Conservation (phyloP, 179 eudicot genomes). For the Patellifolia procumbens region DNA sequence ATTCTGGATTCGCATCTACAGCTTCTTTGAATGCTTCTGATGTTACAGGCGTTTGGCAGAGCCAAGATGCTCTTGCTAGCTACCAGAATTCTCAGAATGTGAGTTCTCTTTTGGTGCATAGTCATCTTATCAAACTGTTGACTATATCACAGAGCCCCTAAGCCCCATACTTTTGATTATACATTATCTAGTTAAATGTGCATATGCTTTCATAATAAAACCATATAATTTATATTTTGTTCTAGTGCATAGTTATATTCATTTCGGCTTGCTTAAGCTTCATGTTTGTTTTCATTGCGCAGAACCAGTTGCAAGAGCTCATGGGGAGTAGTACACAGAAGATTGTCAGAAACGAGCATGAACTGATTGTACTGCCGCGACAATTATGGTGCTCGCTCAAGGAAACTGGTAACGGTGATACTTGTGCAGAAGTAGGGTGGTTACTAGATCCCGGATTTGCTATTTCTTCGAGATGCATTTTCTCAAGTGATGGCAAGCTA, state of each 20-base stretch:
- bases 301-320: slow-evolving; percentile 54
- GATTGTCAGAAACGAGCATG: slow-evolving; percentile 48
- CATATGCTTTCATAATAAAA: too few relatives aligned
- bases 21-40: slow-evolving; percentile 49
- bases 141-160: too few relatives aligned
- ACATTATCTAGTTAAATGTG: too few relatives aligned
- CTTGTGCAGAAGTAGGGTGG: slow-evolving; percentile 82
- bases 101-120: slow-evolving; percentile 23
- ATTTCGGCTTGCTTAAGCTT: neutral
- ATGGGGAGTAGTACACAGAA: slow-evolving; percentile 34
- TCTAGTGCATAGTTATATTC: too few relatives aligned
- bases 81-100: slow-evolving; percentile 48
- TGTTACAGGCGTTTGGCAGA: slow-evolving; percentile 69
- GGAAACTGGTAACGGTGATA: slow-evolving; percentile 51
- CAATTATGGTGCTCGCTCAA: slow-evolving; percentile 76
- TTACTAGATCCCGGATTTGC: slow-evolving; percentile 60
- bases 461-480: slow-evolving; percentile 74
- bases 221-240: too few relatives aligned
- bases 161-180: too few relatives aligned
- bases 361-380: slow-evolving; percentile 60
- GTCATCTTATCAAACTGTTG: neutral
- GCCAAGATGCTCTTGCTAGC: slow-evolving; percentile 48
- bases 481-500: slow-evolving; percentile 53
- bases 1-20: slow-evolving; percentile 79
- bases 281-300: slow-evolving; percentile 10